phyloP scores from a whole-genome alignment of 176 grass and related monocot species.

The Oryza nivara region DNA sequence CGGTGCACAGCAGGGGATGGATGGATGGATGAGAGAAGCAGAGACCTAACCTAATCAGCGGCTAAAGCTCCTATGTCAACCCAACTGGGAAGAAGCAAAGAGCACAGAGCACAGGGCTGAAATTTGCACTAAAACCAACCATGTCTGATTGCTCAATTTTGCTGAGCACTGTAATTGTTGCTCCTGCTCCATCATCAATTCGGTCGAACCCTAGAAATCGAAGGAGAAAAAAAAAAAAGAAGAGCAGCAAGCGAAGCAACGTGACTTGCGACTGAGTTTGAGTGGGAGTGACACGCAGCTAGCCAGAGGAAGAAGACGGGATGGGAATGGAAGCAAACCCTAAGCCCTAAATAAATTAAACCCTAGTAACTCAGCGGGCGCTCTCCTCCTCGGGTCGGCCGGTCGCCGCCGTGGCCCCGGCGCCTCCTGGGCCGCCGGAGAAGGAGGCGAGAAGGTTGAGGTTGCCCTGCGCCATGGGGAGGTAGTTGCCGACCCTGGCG shows the following conservation, averaged over 20 bases:
- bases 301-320: not conserved
- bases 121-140: constrained; percentile 3
- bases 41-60: constrained; percentile 3
- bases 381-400: constrained; percentile 57
- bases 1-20: not conserved
- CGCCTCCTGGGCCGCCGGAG: constrained; percentile 50
- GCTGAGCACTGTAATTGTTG: not conserved
- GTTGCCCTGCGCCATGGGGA: constrained; percentile 82
- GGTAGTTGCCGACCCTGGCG: constrained; percentile 88
- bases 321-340: constrained; percentile 29
- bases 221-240: not conserved
- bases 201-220: constrained; percentile 21
- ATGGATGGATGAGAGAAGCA: not conserved
- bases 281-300: not conserved
- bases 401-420: constrained; percentile 8
- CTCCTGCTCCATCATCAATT: constrained; percentile 15
- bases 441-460: constrained; percentile 91
- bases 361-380: constrained; percentile 58
- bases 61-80: not conserved
- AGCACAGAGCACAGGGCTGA: not conserved
- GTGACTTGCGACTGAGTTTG: not conserved
- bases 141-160: not conserved
- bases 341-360: constrained; percentile 56
- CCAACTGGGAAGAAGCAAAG: constrained; percentile 6
- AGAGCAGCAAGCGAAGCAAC: constrained; percentile 6